Evolutionary conservation across 768 basidiomycete species (phyloP).

Genomic region (Trametes gibbosa): DNA sequence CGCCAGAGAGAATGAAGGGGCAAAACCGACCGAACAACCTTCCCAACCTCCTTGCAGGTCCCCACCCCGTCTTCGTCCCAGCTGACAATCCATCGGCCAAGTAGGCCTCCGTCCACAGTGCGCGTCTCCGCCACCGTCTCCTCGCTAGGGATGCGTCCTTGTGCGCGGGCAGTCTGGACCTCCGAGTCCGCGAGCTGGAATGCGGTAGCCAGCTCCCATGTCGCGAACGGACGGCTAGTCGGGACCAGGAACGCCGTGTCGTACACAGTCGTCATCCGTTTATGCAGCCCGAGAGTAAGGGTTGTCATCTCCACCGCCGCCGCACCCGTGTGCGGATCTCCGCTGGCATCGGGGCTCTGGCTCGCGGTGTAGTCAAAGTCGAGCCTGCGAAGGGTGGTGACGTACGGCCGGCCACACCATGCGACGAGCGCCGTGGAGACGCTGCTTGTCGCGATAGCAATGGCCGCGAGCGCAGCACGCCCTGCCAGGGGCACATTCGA

Average conservation of each 20-base stretch:
- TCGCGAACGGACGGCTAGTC: constrained; percentile 68
- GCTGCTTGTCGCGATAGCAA: constrained; percentile 70
- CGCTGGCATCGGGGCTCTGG: not conserved
- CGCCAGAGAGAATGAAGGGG: not conserved
- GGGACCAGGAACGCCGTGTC: constrained; percentile 70
- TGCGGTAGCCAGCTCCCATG: constrained; percentile 68
- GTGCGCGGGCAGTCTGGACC: constrained; percentile 37
- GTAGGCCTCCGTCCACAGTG: constrained; percentile 52
- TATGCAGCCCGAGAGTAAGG: constrained; percentile 54
- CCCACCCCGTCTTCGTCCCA: constrained; percentile 71
- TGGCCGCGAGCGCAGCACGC: constrained; percentile 61
- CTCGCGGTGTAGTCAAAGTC: constrained; percentile 33
- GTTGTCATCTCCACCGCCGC: constrained; percentile 65
- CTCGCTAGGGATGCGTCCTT: constrained; percentile 40
- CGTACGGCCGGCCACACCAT: constrained; percentile 74
- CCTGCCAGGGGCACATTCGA: constrained; percentile 70
- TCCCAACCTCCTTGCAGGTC: constrained; percentile 60
- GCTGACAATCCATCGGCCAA: constrained; percentile 76
- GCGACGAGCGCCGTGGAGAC: constrained; percentile 73
- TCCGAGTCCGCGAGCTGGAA: constrained; percentile 45
- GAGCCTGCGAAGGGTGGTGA: constrained; percentile 56
- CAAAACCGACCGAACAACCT: constrained; percentile 57
- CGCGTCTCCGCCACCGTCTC: constrained; percentile 82
- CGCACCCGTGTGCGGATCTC: not conserved
- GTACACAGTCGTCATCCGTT: constrained; percentile 68